Evolutionary conservation across 2,329 filamentous ascomycete genomes (phyloP).

Genomic region (Sporothrix variecibatus): DNA sequence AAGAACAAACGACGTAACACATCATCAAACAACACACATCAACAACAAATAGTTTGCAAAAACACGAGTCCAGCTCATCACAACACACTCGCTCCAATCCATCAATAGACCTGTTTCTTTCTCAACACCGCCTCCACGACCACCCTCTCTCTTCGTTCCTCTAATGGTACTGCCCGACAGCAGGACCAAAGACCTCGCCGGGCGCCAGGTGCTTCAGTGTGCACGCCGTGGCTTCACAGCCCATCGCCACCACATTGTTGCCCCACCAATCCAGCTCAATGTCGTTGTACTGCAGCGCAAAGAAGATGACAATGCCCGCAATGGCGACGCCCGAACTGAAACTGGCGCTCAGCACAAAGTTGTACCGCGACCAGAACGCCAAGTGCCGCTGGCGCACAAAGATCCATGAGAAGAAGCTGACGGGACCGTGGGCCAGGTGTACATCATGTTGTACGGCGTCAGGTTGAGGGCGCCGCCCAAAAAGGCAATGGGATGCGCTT

Average conservation of each 20-base stretch:
- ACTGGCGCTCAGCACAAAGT: conserved; percentile 47
- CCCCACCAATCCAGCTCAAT: conserved; percentile 52
- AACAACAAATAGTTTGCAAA: neutral
- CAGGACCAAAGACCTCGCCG: conserved; percentile 31
- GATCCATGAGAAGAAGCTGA: conserved; percentile 47
- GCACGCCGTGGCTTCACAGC: conserved; percentile 33
- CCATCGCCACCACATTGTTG: conserved; percentile 38
- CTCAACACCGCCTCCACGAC: neutral
- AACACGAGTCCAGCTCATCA: neutral
- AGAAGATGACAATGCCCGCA: conserved; percentile 56
- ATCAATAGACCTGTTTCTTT: neutral
- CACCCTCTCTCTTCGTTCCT: neutral
- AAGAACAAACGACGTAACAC: neutral
- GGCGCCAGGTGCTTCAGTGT: conserved; percentile 23
- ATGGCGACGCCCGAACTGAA: conserved; percentile 51
- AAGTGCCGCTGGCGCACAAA: conserved; percentile 41
- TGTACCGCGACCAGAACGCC: conserved; percentile 35
- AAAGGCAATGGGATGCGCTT: conserved; percentile 45
- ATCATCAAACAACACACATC: neutral
- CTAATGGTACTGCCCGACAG: conserved; percentile 12
- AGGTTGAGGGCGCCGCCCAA: conserved; percentile 40
- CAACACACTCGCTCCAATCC: neutral
- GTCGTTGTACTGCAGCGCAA: conserved; percentile 49
- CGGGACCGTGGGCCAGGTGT: conserved; percentile 47
- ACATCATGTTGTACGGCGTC: conserved; percentile 47